Base-by-base conservation (phyloP, 345 rosid genomes). In the Viola odorata region DNA sequence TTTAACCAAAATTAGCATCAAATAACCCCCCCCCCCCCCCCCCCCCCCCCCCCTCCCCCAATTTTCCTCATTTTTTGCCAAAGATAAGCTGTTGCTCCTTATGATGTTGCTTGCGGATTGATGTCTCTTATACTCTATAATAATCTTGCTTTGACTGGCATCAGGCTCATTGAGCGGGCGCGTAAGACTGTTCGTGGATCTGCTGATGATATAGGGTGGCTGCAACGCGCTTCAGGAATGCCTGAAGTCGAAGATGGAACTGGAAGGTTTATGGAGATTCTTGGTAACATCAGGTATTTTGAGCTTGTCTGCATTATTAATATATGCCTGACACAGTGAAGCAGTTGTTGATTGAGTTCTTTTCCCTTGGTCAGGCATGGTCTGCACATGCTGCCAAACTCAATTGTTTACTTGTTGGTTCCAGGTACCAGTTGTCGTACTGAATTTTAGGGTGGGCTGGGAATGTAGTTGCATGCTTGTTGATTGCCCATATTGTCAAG, bases 191-290 rank as follows among this genome's bases (percentile, higher is more conserved):
- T 94, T 67, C 92, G 85, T 50, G 99, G 99, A 50, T 90, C 99
- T 5, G 97, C 96, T 48, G 90, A 88, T 73, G 99, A 94, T 77
- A 82, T 94, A 71, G 97, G 99, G 63, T 94, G 97, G 99, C 78
- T 94, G 68, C 85, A 84, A 57, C 75, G 69, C 37, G 86, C 71
- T 71, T 78, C 82, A 13, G 79, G 72, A 67, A 83, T 90, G 88
- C 96, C 99, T 67, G 77, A 89, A 57, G 86, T 84, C 69, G 87
- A 87, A 82, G 96, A 94, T 76, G 95, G 96, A 70, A 88, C 99
- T 65, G 97, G 74, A 61, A 79, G 76, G 60, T 90, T 90, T 58
- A 77, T 67, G 49, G 82, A 70, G 68, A 86, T 94, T 77, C 84
- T 94, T 60, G 84, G 86, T 45, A 73, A 88, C 65, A 83, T 94